A percentile compares a stretch with the other conserved stretches of the same genome.
phyloP scores from a whole-genome alignment of 345 rosid genomes.

The Populus deltoides region DNA sequence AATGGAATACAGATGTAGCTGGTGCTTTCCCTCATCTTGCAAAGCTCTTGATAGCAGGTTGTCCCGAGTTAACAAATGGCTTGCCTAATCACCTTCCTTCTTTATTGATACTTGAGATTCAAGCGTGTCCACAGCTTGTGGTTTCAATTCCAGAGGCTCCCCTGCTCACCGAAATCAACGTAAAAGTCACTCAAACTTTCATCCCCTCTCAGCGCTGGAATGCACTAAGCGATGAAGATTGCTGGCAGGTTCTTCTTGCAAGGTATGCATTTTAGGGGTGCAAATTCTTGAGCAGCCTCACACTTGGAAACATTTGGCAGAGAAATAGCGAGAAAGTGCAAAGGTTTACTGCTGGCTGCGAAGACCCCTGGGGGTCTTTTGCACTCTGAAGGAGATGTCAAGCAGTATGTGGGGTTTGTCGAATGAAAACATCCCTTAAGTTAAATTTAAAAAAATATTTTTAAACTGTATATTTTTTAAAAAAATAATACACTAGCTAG shows the following conservation, averaged over 20 bases:
- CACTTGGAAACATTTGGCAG: slow-evolving; percentile 1
- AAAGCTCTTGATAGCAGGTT: slow-evolving; percentile 4
- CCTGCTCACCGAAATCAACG: not conserved
- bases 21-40: slow-evolving; percentile 6
- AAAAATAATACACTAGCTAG: no score
- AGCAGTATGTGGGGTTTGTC: no score
- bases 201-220: not conserved
- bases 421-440: no score
- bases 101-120: not conserved
- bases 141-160: not conserved
- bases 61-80: not conserved
- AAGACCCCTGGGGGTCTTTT: slow-evolving; percentile 4
- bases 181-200: not conserved
- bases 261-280: not conserved
- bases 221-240: not conserved
- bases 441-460: no score
- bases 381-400: no score
- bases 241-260: slow-evolving; percentile 9
- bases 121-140: not conserved
- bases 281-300: not conserved
- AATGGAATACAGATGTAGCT: not conserved
- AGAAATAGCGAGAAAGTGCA: slow-evolving; percentile 8
- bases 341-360: slow-evolving; percentile 14
- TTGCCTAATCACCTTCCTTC: slow-evolving; percentile 7
- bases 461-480: no score